A percentile compares a stretch with the other conserved stretches of the same genome.
These are phyloP conservation scores for Aspergillus haitiensis DNA, from an alignment of 495 filamentous ascomycete species.

Conservation along the genomic window DNA sequence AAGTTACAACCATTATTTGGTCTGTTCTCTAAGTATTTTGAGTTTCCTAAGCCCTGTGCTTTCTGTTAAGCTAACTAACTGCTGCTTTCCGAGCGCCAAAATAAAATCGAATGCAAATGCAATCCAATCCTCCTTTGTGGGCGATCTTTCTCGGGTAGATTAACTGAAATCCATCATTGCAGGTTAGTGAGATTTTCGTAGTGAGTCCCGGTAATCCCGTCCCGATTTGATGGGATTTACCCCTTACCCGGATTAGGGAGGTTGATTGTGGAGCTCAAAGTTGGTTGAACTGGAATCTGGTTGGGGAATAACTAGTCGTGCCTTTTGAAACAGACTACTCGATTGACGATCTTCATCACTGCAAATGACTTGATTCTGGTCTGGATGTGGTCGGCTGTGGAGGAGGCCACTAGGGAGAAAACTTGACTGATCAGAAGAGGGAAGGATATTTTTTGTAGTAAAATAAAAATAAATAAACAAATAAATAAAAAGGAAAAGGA, in stretches of 20 bases:
- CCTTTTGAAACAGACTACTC: background rate
- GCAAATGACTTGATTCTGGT: background rate
- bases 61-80: background rate
- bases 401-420: constrained; percentile 4
- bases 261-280: constrained; percentile 1
- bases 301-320: background rate
- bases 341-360: constrained; percentile 2
- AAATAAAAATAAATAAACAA: background rate
- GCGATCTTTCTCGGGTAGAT: constrained; percentile 12
- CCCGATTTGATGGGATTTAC: constrained; percentile 1
- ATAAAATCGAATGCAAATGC: background rate
- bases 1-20: too few species aligned
- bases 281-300: constrained; percentile 1
- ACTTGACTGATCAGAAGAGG: constrained; percentile 19
- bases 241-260: constrained; percentile 4
- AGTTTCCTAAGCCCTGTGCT: background rate
- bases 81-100: background rate
- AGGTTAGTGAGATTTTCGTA: background rate
- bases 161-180: constrained; percentile 2
- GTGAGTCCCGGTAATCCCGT: constrained; percentile 4
- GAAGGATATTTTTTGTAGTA: background rate
- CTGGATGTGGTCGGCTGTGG: background rate
- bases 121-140: background rate
- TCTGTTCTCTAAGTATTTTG: too few species aligned
- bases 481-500: constrained; percentile 2